Base-by-base conservation (phyloP, 2,329 filamentous ascomycete species). In the Sclerotinia glacialis region DNA sequence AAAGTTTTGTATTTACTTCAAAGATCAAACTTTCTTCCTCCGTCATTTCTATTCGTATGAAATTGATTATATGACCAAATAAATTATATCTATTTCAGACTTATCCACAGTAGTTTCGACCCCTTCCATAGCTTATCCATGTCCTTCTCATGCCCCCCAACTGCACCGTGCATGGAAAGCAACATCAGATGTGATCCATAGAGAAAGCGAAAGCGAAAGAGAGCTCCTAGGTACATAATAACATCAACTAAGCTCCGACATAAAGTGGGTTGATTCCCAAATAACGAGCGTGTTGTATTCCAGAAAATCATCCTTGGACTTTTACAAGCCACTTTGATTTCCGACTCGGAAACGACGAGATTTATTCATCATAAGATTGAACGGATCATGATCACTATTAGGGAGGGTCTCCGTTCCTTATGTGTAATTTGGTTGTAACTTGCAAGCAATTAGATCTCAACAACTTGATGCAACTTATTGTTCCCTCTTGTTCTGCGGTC, bases 401-500 rank as follows among this genome's bases (percentile, higher is more conserved):
- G 16, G 31, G 14, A 9, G 42, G 42, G 28, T 54, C 60, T 54
- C 46, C 31, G 31, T 31, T 5, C 37, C 23, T 40, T 50, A 23
- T 26, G 28, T 52, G 8, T 37, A 2, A 16, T 9, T 28, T 5
- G n/a, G 11, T 6, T 12, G 28, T 47, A n/a, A 47, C 28, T 37
- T 21, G 44, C 49, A 37, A 49, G 42, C 21, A 47, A 18, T 60
- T 18, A 52, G 26, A 53, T 21, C 16, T 16, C 9, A 53, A 31
- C 16, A 46, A 11, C 34, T n/a, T 11, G 12, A 23, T 37, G 9
- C 60, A 67, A 60, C 65, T 59, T 54, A 18, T 28, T 55, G 28
- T 60, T 42, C 52, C 52, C 53, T 49, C 50, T 47, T 28, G 37
- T 54, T 67, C 50, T 65, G 44, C 63, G 44, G 50, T 53, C 34